Conservation (phyloP, 1,284 basidiomycete genomes). For the Leccinum subrobustum region DNA sequence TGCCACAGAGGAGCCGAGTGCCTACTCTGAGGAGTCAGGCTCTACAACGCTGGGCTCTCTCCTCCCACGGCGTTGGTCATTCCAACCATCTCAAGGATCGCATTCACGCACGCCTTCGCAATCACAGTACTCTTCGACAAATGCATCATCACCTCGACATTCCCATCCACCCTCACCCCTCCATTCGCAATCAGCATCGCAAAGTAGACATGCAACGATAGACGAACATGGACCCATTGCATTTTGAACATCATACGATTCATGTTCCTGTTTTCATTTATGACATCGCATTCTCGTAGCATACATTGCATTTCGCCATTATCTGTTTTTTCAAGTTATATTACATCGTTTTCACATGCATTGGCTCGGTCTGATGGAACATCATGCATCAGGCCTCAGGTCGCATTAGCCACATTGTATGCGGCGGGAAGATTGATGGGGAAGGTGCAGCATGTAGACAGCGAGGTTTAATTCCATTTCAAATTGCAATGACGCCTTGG, state of each 20-base stretch:
- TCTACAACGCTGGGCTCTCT: constrained; percentile 43
- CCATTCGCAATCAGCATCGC: constrained; percentile 23
- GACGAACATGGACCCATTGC: constrained; percentile 29
- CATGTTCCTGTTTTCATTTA: constrained; percentile 1
- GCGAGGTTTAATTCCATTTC: background rate
- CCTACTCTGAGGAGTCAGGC: constrained; percentile 37
- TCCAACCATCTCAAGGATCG: constrained; percentile 40
- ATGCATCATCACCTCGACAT: constrained; percentile 31
- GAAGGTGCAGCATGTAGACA: background rate
- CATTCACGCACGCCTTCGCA: constrained; percentile 35
- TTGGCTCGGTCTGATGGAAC: background rate
- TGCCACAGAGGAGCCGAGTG: constrained; percentile 33
- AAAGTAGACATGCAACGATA: constrained; percentile 36
- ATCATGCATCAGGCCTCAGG: background rate
- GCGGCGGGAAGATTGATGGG: background rate
- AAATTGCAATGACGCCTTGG: background rate
- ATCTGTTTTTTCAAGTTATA: background rate
- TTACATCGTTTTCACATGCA: constrained; percentile 14
- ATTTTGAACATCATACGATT: constrained; percentile 15
- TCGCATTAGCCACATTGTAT: constrained; percentile 1
- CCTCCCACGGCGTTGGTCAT: constrained; percentile 46
- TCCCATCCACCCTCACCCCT: constrained; percentile 33
- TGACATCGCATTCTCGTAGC: constrained; percentile 9
- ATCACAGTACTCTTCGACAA: constrained; percentile 34
- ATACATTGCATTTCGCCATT: constrained; percentile 7